Evolutionary conservation across 257 asterid genomes (phyloP).

Genomic region (Gentiana macrophylla): DNA sequence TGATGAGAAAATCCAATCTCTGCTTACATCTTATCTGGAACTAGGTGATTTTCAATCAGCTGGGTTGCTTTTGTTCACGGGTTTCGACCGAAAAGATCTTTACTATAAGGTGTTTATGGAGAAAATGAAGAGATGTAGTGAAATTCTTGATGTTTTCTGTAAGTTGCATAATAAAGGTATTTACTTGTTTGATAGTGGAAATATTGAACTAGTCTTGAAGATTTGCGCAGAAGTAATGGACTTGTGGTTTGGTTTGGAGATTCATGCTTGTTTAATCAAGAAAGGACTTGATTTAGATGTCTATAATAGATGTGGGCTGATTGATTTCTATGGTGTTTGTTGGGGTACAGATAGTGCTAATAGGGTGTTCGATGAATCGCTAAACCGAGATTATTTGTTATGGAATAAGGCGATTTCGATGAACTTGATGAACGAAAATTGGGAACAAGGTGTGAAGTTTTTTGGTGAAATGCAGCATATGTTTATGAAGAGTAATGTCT

Average conservation of each 20-base stretch:
- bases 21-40: constrained; percentile 34
- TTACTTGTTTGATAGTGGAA: constrained; percentile 24
- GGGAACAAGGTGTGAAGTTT: constrained; percentile 29
- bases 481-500: constrained; percentile 18
- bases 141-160: constrained; percentile 42
- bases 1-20: constrained; percentile 30
- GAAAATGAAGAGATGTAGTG: constrained; percentile 29
- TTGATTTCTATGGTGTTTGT: constrained; percentile 50
- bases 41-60: constrained; percentile 43
- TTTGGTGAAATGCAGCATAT: constrained; percentile 30
- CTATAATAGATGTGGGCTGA: constrained; percentile 36
- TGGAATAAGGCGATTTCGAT: constrained; percentile 60
- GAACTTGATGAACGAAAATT: constrained; percentile 37
- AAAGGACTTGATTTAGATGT: constrained; percentile 39
- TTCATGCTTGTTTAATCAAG: constrained; percentile 47
- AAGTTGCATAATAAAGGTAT: constrained; percentile 34
- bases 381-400: constrained; percentile 21
- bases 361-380: constrained; percentile 26
- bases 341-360: constrained; percentile 30
- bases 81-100: constrained; percentile 28
- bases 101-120: constrained; percentile 38
- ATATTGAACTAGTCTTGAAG: constrained; percentile 29
- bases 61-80: constrained; percentile 36
- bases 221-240: constrained; percentile 34
- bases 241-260: constrained; percentile 34